Conservation (phyloP, 2,329 filamentous ascomycete species). For the Ophiocordyceps polyrhachis-furcata region DNA sequence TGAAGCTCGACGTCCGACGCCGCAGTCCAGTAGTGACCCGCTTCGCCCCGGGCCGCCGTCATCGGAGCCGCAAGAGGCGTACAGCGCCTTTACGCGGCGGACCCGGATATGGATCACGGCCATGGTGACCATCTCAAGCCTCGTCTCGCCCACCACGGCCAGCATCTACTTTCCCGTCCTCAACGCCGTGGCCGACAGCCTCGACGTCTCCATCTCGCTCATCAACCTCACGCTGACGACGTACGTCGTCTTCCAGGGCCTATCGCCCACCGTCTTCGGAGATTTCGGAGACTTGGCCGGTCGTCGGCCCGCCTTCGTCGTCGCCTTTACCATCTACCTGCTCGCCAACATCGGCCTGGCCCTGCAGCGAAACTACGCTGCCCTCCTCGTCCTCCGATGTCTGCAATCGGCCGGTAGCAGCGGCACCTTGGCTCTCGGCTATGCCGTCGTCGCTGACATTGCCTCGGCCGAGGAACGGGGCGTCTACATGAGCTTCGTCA, state of each 20-base stretch:
- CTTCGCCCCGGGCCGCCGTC: no score
- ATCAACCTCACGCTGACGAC: slow-evolving; percentile 36
- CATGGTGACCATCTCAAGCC: slow-evolving; percentile 33
- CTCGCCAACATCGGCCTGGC: slow-evolving; percentile 40
- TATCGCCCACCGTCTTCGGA: slow-evolving; percentile 41
- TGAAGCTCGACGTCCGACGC: neutral
- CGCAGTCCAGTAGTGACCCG: no score
- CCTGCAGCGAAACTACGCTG: slow-evolving; percentile 35
- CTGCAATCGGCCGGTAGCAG: slow-evolving; percentile 46
- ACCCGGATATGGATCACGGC: slow-evolving; percentile 32
- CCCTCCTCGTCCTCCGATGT: slow-evolving; percentile 40
- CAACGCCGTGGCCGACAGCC: slow-evolving; percentile 19
- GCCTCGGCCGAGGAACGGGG: slow-evolving; percentile 51
- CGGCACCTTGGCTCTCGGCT: slow-evolving; percentile 51
- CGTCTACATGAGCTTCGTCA: slow-evolving; percentile 52
- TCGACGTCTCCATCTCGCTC: slow-evolving; percentile 18
- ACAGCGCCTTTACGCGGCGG: slow-evolving; percentile 11
- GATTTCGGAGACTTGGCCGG: slow-evolving; percentile 43
- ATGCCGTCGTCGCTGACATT: slow-evolving; percentile 55
- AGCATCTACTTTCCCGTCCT: slow-evolving; percentile 35
- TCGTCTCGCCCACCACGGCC: slow-evolving; percentile 38
- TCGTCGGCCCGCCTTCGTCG: slow-evolving; percentile 40
- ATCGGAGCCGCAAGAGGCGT: slow-evolving; percentile 3
- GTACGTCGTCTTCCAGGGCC: slow-evolving; percentile 44
- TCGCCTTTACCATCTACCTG: slow-evolving; percentile 38